Evolutionary conservation across 441 rosid genomes (phyloP).

Genomic region (Adansonia grandidieri): DNA sequence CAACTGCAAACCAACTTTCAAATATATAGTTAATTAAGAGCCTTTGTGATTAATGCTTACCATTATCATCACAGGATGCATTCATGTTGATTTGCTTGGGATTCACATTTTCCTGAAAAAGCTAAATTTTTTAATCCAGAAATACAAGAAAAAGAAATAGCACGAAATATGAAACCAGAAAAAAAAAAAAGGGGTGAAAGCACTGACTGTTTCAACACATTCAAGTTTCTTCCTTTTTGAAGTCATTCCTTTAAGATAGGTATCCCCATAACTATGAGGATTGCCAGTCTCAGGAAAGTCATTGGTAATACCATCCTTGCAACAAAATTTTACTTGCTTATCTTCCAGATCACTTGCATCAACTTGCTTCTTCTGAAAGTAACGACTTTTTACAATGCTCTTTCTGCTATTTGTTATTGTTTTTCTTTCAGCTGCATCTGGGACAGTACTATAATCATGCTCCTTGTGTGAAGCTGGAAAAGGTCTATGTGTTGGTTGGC

Average conservation of each 20-base stretch:
- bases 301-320: slow-evolving; percentile 32
- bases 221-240: slow-evolving; percentile 62
- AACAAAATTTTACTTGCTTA: slow-evolving; percentile 34
- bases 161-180: background rate
- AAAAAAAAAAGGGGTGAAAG: slow-evolving; percentile 12
- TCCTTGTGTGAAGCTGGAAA: slow-evolving; percentile 40
- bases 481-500: slow-evolving; percentile 38
- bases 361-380: slow-evolving; percentile 46
- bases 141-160: background rate
- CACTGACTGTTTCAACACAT: slow-evolving; percentile 45
- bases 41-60: slow-evolving; percentile 30
- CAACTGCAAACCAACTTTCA: slow-evolving; percentile 14
- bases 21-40: background rate
- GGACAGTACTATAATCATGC: slow-evolving; percentile 37
- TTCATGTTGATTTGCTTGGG: slow-evolving; percentile 47
- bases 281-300: slow-evolving; percentile 31
- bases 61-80: slow-evolving; percentile 38
- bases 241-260: slow-evolving; percentile 33
- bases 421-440: slow-evolving; percentile 40
- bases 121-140: slow-evolving; percentile 24
- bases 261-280: slow-evolving; percentile 33
- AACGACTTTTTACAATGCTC: slow-evolving; percentile 41
- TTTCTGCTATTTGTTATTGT: slow-evolving; percentile 41
- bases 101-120: slow-evolving; percentile 60
- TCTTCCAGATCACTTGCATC: slow-evolving; percentile 40